phyloP scores from a whole-genome alignment of 2,329 filamentous ascomycete genomes.

The Hypoxylon sp. region DNA sequence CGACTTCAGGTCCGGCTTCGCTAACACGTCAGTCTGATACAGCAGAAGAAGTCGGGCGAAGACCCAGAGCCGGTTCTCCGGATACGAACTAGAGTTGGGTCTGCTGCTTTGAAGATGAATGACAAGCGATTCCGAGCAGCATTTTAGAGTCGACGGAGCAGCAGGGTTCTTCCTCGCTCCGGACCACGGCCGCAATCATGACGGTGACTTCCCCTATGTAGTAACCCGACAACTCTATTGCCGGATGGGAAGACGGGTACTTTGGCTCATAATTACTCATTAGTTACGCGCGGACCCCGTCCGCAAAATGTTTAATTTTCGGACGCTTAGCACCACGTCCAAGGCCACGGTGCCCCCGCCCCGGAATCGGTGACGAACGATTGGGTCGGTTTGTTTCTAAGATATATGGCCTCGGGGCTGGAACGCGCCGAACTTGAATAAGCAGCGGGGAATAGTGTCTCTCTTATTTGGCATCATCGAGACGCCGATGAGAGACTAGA shows the following conservation, averaged over 20 bases:
- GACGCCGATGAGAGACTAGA: no score
- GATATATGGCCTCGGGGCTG: no score
- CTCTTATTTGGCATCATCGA: no score
- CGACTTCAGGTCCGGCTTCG: not conserved
- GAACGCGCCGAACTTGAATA: no score
- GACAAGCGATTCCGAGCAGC: not conserved
- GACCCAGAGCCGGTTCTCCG: constrained; percentile 11
- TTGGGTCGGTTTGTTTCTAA: constrained; percentile 1
- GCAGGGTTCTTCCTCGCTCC: constrained; percentile 12
- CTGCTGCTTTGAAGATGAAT: no score
- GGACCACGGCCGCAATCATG: not conserved
- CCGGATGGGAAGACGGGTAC: constrained; percentile 15
- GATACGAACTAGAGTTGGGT: not conserved
- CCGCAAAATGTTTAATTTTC: constrained; percentile 5
- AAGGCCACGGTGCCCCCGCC: constrained; percentile 15
- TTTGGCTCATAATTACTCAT: constrained; percentile 16
- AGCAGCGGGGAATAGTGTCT: no score
- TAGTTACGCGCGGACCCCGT: not conserved
- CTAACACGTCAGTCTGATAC: constrained; percentile 5
- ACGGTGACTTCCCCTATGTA: constrained; percentile 18
- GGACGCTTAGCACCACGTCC: constrained; percentile 9
- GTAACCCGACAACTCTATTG: constrained; percentile 13
- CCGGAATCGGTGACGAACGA: constrained; percentile 20
- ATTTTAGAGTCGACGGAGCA: constrained; percentile 6
- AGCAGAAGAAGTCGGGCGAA: not conserved